phyloP scores from a whole-genome alignment of 1,284 basidiomycete species.

The Stereum hirsutum region DNA sequence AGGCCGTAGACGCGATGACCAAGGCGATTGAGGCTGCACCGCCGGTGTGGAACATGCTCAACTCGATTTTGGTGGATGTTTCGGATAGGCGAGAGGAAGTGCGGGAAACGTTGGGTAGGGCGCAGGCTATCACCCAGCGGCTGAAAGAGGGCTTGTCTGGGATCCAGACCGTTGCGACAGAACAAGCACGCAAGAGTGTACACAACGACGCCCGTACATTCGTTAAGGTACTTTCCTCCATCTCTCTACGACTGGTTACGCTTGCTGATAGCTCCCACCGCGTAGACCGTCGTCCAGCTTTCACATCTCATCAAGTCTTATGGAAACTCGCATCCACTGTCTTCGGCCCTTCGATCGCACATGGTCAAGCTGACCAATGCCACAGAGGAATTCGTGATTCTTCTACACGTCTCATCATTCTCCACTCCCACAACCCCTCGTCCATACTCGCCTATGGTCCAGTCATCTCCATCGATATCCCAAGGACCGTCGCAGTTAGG shows the following conservation, averaged over 20 bases:
- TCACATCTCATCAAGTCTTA: conserved; percentile 58
- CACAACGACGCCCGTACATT: conserved; percentile 65
- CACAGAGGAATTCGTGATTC: conserved; percentile 71
- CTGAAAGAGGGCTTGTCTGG: conserved; percentile 43
- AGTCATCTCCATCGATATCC: conserved; percentile 10
- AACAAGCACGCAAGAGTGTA: conserved; percentile 54
- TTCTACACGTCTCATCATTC: conserved; percentile 74
- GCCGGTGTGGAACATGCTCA: conserved; percentile 63
- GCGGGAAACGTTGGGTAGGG: conserved; percentile 40
- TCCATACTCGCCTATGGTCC: conserved; percentile 50
- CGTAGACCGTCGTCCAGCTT: conserved; percentile 57
- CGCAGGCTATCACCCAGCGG: conserved; percentile 46
- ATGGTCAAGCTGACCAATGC: conserved; percentile 68
- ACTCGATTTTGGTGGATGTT: conserved; percentile 43
- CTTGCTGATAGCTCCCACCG: conserved; percentile 3
- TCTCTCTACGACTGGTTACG: background rate
- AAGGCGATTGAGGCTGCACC: conserved; percentile 63
- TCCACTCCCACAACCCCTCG: conserved; percentile 45
- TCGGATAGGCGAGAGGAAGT: conserved; percentile 32
- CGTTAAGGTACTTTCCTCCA: conserved; percentile 44
- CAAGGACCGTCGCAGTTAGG: conserved; percentile 14
- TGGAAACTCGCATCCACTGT: conserved; percentile 42
- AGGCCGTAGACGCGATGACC: conserved; percentile 61
- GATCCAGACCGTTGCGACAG: conserved; percentile 48
- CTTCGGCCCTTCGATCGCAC: conserved; percentile 48